These are phyloP conservation scores for Dactylis glomerata DNA, from an alignment of 176 grass and related monocot species.

Conservation along the genomic window DNA sequence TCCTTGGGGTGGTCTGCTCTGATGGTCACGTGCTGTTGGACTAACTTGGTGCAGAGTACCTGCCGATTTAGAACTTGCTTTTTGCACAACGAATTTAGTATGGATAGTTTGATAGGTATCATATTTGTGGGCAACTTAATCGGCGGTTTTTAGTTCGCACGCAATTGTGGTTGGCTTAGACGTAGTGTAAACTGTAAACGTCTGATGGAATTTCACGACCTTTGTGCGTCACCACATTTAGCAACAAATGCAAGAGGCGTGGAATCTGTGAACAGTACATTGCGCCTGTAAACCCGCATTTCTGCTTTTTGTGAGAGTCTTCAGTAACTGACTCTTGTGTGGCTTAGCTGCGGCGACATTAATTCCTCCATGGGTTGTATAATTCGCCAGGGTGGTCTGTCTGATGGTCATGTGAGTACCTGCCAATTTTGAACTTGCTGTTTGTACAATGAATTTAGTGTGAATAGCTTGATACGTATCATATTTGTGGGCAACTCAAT, in stretches of 20 bases:
- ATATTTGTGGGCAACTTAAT: not conserved
- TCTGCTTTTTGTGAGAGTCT: not conserved
- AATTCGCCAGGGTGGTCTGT: not conserved
- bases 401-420: not conserved
- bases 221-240: not conserved
- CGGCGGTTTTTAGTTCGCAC: not conserved
- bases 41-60: conserved; percentile 2
- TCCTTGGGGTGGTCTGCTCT: not conserved
- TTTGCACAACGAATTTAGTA: not conserved
- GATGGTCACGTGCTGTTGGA: not conserved
- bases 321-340: not conserved
- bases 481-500: not conserved
- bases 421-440: not conserved
- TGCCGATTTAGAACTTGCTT: not conserved
- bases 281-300: not conserved
- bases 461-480: not conserved
- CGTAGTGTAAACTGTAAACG: not conserved
- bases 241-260: not conserved
- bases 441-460: not conserved
- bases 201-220: not conserved
- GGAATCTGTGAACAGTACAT: not conserved
- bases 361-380: not conserved
- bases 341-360: not conserved
- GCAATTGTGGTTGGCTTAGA: not conserved
- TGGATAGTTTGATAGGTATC: not conserved